These are phyloP conservation scores for Pseudocercospora pini-densiflorae DNA, from an alignment of 2,329 filamentous ascomycete species.

Conservation along the genomic window DNA sequence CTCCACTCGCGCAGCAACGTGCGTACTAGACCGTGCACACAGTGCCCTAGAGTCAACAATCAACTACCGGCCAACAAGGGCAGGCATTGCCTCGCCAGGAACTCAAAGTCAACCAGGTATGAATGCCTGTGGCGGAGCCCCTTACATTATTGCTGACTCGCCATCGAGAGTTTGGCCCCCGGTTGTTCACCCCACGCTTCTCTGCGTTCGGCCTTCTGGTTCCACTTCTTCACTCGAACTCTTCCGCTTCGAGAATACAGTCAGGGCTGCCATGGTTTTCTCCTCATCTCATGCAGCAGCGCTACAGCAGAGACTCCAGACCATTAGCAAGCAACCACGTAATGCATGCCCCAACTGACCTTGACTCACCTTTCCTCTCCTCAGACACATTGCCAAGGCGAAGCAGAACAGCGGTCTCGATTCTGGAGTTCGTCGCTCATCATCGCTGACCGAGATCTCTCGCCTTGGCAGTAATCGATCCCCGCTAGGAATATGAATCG, in stretches of 20 bases:
- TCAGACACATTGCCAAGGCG: neutral
- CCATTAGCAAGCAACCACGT: neutral
- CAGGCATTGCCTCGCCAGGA: neutral
- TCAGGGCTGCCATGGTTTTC: neutral
- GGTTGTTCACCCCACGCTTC: neutral
- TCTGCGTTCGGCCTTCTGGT: neutral
- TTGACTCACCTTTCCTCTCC: neutral
- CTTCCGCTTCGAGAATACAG: neutral
- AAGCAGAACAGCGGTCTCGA: too few species aligned
- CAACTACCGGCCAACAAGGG: neutral
- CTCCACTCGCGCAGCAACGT: neutral
- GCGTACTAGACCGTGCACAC: neutral
- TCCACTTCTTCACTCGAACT: neutral
- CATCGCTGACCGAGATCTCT: neutral
- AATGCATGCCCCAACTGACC: neutral
- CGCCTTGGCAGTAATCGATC: neutral
- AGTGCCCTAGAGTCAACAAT: neutral
- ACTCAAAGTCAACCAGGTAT: neutral
- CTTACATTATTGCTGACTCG: too few species aligned
- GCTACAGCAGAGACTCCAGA: neutral
- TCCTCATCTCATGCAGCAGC: neutral
- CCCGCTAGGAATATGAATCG: neutral
- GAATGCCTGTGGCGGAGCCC: neutral
- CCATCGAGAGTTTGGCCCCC: too few species aligned
- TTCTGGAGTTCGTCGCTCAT: neutral